Conservation (phyloP, 345 rosid species). For the Clausena lansium region DNA sequence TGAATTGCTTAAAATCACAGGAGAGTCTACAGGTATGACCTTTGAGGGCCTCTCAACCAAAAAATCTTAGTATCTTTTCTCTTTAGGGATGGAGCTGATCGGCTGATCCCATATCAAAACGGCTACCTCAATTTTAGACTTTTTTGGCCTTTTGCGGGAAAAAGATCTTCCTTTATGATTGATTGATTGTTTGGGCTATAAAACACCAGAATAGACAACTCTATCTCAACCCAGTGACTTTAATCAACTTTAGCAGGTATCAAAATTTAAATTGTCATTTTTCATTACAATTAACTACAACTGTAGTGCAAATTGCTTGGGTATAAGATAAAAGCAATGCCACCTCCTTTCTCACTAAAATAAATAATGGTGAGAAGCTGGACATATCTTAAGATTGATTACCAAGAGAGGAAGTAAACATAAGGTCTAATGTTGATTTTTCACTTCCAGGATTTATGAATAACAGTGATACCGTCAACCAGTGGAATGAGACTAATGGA, state of each 20-base stretch:
- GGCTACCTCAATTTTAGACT: too few species aligned
- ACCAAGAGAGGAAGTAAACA: not conserved
- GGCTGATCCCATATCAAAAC: too few species aligned
- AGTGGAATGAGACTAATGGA: not conserved
- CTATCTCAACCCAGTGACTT: not conserved
- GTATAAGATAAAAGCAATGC: not conserved
- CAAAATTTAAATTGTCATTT: too few species aligned
- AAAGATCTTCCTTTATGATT: not conserved
- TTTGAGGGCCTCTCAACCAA: not conserved
- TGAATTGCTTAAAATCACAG: not conserved
- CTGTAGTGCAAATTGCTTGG: not conserved
- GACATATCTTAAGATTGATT: not conserved
- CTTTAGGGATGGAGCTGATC: not conserved
- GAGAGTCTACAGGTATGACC: not conserved
- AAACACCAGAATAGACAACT: not conserved
- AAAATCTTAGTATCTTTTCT: not conserved
- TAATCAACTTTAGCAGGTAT: not conserved
- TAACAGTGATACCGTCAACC: not conserved
- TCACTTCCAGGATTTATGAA: not conserved
- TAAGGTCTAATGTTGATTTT: not conserved
- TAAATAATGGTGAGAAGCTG: not conserved
- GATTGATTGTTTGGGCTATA: not conserved
- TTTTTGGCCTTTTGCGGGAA: not conserved
- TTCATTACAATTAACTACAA: not conserved
- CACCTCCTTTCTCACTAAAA: not conserved